Base-by-base conservation (phyloP, 1,284 basidiomycete genomes). In the Ceratobasidium sp. region DNA sequence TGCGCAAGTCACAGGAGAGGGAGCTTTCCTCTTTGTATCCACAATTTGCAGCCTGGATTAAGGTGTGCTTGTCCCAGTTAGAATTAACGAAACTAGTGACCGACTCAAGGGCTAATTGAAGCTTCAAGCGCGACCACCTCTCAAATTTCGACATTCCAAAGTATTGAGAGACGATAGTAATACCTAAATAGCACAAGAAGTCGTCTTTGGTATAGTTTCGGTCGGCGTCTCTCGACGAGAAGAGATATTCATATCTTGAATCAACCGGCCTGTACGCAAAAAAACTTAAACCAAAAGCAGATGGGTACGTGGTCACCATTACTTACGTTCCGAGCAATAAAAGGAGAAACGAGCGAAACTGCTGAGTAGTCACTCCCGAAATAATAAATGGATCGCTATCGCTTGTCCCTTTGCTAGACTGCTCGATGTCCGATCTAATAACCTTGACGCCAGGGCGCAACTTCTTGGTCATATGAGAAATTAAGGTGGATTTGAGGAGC, bases 341-440 rank as follows among this genome's bases (percentile, higher is more conserved):
- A 9, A n/a, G 19, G 19, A 60, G 36, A 19, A 60, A 60, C 9
- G 9, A 15, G 8, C 19, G 19, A 44, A 60, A 60, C 41, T 41
- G 36, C n/a, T 9, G 14, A 7, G 57, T 27, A 17, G 31, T 36
- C 11, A 36, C 36, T 19, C 19, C 57, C 29, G 31, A 36, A 44
- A 60, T 29, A 27, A 60, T 33, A n/a, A 60, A n/a, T n/a, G 57
- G 57, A 33, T 60, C 17, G 14, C 4, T 44, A 60, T 60, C 57
- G 8, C 57, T 60, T n/a, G 57, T 19, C 3, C 57, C 57, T 44
- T 41, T 41, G 36, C 36, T 11, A 41, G 36, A 41, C 36, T 11
- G 36, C 11, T 41, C 36, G 36, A 41, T 41, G 36, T 41, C 36
- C 36, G 36, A 41, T 41, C 36, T 41, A 4, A 11, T 41, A 5